Conservation (phyloP, 129 eudicot species). For the Silybum marianum region DNA sequence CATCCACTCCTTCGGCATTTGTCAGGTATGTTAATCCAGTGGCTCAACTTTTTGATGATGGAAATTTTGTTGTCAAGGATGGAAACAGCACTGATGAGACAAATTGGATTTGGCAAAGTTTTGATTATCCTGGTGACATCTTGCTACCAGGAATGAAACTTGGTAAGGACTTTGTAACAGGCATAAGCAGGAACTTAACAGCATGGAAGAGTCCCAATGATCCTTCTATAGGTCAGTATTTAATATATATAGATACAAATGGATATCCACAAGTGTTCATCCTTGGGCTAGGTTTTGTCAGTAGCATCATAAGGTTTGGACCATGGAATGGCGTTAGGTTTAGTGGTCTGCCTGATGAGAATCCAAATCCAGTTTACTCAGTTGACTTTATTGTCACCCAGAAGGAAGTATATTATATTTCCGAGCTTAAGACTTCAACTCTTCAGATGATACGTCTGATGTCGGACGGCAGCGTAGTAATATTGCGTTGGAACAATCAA, state of each 20-base stretch:
- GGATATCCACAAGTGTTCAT: constrained; percentile 26
- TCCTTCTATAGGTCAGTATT: constrained; percentile 19
- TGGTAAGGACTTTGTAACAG: constrained; percentile 3
- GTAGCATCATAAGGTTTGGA: constrained; percentile 26
- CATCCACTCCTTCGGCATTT: constrained; percentile 12
- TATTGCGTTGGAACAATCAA: constrained; percentile 16
- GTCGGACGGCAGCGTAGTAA: constrained; percentile 3
- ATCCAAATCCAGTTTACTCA: neutral
- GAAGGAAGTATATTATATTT: constrained; percentile 25
- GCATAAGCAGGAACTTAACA: constrained; percentile 1
- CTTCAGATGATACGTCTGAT: neutral
- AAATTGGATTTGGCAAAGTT: constrained; percentile 14
- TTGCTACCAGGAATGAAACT: constrained; percentile 9
- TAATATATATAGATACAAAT: constrained; percentile 11
- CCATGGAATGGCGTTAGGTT: constrained; percentile 45
- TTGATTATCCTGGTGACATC: constrained; percentile 3
- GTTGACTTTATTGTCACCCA: constrained; percentile 15
- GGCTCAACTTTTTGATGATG: constrained; percentile 29
- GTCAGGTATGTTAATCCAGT: constrained; percentile 14
- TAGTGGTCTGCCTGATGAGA: constrained; percentile 32
- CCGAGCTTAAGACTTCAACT: neutral
- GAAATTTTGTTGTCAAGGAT: constrained; percentile 25
- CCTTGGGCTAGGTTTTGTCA: constrained; percentile 3
- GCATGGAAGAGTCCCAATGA: constrained; percentile 29
- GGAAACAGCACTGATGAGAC: neutral